Conservation (phyloP, 2,329 filamentous ascomycete species). For the Colletotrichum phormii region DNA sequence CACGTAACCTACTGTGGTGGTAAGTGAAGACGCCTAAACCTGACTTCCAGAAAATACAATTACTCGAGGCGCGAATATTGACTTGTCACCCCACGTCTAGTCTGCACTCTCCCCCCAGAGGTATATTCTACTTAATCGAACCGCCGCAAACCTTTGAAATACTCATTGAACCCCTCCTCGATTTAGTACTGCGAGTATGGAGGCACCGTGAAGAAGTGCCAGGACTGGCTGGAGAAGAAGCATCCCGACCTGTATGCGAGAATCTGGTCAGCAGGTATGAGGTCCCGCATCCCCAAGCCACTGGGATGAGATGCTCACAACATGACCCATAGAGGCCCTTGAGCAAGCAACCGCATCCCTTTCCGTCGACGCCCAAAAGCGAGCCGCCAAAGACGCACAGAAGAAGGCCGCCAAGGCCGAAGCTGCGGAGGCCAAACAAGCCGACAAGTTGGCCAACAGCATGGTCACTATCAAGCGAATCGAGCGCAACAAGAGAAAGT, state of each 20-base stretch:
- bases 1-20: constrained; percentile 69
- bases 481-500: constrained; percentile 98
- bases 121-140: constrained; percentile 50
- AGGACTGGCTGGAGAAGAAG: constrained; percentile 89
- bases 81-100: constrained; percentile 49
- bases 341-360: constrained; percentile 87
- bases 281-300: constrained; percentile 2
- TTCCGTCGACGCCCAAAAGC: constrained; percentile 91
- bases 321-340: constrained; percentile 72
- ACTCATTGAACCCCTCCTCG: not conserved
- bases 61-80: constrained; percentile 23
- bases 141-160: not conserved
- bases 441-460: constrained; percentile 83
- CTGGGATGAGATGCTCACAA: constrained; percentile 14
- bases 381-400: constrained; percentile 93
- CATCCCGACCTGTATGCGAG: constrained; percentile 79
- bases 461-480: constrained; percentile 95
- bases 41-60: not conserved
- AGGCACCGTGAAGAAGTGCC: constrained; percentile 94
- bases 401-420: constrained; percentile 98
- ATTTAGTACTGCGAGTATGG: constrained; percentile 97
- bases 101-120: constrained; percentile 75
- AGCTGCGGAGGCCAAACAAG: constrained; percentile 84
- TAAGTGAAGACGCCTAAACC: constrained; percentile 50
- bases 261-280: constrained; percentile 87